Conservation (phyloP, 768 basidiomycete genomes). For the Lyophyllum decastes region DNA sequence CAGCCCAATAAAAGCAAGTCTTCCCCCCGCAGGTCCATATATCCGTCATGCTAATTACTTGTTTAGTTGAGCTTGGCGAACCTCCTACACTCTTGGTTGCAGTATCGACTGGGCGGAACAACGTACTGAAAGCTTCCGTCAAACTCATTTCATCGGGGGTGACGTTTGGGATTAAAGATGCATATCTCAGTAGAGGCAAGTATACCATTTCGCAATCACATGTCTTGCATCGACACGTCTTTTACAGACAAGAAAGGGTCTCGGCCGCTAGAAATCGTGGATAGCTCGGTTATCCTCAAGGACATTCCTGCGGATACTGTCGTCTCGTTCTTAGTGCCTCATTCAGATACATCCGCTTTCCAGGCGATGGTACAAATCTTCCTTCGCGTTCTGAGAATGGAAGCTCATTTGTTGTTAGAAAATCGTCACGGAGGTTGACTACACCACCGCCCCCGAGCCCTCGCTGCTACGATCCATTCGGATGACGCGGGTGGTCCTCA, state of each 20-base stretch:
- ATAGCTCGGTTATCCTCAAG: constrained; percentile 44
- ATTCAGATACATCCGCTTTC: constrained; percentile 64
- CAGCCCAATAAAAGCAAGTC: constrained; percentile 53
- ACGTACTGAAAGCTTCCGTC: constrained; percentile 53
- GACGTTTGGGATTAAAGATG: constrained; percentile 47
- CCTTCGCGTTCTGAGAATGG: not conserved
- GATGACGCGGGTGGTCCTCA: constrained; percentile 56
- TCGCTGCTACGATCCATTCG: constrained; percentile 53
- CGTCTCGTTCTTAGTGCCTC: constrained; percentile 58
- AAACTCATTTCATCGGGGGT: constrained; percentile 58
- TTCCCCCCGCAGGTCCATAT: not conserved
- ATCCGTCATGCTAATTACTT: not conserved
- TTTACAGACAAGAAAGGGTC: constrained; percentile 16
- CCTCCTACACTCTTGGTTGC: constrained; percentile 53
- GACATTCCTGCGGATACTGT: constrained; percentile 49
- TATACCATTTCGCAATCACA: not conserved
- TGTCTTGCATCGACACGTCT: constrained; percentile 1
- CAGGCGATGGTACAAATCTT: constrained; percentile 55
- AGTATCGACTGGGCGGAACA: constrained; percentile 71
- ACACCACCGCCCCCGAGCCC: constrained; percentile 59
- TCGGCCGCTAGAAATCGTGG: constrained; percentile 35
- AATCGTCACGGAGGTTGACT: constrained; percentile 69
- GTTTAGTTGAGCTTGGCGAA: constrained; percentile 65
- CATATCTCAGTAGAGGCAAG: constrained; percentile 38
- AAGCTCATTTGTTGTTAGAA: constrained; percentile 43